phyloP scores from a whole-genome alignment of 73 alveolate genomes.

The Blepharisma stoltei region DNA sequence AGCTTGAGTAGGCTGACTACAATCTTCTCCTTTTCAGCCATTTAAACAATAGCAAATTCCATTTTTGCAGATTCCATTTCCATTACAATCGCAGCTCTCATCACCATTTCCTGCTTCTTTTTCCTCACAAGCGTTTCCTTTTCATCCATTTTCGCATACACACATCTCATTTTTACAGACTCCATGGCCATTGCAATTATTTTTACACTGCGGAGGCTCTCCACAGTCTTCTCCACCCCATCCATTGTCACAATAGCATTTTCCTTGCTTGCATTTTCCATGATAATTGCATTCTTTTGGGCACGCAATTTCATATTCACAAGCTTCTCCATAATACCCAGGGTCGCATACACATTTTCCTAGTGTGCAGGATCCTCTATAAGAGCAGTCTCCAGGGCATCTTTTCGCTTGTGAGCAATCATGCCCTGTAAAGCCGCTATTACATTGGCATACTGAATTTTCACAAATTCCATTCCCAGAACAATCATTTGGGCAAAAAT shows the following conservation, averaged over 20 bases:
- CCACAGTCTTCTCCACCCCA: background rate
- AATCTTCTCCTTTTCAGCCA: background rate
- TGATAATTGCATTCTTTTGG: background rate
- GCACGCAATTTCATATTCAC: constrained; percentile 13
- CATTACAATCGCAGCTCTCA: background rate
- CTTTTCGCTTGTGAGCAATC: constrained; percentile 3
- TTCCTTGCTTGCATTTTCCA: constrained; percentile 13
- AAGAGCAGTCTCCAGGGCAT: background rate
- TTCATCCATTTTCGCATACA: background rate
- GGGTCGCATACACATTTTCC: constrained; percentile 19
- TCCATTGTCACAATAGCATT: constrained; percentile 3
- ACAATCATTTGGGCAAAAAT: background rate
- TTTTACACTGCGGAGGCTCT: too few relatives aligned
- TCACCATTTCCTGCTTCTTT: background rate
- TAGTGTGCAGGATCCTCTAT: background rate
- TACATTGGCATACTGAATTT: background rate
- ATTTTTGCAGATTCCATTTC: background rate
- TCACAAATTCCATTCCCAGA: background rate
- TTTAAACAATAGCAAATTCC: constrained; percentile 6
- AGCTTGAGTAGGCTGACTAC: background rate
- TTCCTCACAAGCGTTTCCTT: background rate
- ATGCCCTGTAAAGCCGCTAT: background rate
- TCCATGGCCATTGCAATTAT: background rate
- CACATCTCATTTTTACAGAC: background rate
- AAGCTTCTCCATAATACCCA: constrained; percentile 30